These are phyloP conservation scores for Lentinula detonsa DNA, from an alignment of 768 basidiomycete species.

Conservation along the genomic window DNA sequence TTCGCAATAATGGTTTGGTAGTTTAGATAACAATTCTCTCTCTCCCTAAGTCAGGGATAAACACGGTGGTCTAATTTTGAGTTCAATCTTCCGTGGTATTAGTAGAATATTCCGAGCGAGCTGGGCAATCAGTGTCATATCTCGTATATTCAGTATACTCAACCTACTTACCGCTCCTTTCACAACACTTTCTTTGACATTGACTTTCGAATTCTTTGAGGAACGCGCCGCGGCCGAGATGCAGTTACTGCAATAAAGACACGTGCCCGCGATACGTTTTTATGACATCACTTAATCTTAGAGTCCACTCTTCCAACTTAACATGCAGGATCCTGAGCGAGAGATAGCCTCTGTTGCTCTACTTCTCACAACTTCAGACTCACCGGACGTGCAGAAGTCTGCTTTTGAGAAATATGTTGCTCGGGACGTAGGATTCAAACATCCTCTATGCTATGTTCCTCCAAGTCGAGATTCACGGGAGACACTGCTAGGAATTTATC, in stretches of 20 bases:
- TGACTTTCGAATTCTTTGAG: too few relatives aligned
- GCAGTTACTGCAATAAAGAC: too few relatives aligned
- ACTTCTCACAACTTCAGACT: slow-evolving; percentile 39
- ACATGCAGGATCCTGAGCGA: slow-evolving; percentile 51
- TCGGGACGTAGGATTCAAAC: slow-evolving; percentile 49
- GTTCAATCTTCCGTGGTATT: too few relatives aligned
- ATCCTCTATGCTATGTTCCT: slow-evolving; percentile 49
- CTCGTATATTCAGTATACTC: too few relatives aligned
- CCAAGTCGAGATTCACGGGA: slow-evolving; percentile 47
- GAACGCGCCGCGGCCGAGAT: too few relatives aligned
- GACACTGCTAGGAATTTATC: slow-evolving; percentile 50
- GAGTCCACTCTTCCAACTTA: background rate
- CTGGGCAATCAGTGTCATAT: too few relatives aligned
- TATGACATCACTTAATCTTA: background rate
- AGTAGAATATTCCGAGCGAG: too few relatives aligned
- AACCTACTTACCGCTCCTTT: too few relatives aligned
- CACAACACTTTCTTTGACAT: too few relatives aligned
- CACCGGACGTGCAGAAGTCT: slow-evolving; percentile 43
- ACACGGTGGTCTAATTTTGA: slow-evolving; percentile 11
- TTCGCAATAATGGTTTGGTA: background rate
- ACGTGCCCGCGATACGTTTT: too few relatives aligned
- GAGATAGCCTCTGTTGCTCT: slow-evolving; percentile 43
- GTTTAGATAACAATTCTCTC: background rate
- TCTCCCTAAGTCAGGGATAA: slow-evolving; percentile 45
- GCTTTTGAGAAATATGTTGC: slow-evolving; percentile 46